phyloP scores from a whole-genome alignment of 192 early-diverging fungal genomes.

The Piromyces sp. region DNA sequence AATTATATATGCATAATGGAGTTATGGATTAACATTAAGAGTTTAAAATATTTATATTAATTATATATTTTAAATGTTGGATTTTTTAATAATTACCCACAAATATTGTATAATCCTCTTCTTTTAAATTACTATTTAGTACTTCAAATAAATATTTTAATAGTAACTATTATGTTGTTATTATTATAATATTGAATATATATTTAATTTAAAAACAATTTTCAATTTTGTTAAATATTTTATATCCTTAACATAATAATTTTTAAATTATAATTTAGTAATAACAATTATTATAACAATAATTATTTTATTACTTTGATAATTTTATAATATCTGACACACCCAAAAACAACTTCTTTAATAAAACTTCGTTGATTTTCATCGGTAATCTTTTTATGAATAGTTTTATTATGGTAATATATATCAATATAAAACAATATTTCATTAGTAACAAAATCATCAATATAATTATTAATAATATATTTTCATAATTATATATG shows the following conservation, averaged over 20 bases:
- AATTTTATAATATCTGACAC: background rate
- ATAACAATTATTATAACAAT: no score
- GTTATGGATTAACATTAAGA: background rate
- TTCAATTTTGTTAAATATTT: no score
- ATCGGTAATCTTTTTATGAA: background rate
- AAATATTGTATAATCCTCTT: background rate
- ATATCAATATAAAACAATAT: no score
- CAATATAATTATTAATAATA: no score
- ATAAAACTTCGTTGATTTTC: background rate
- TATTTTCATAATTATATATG: no score
- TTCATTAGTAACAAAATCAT: no score
- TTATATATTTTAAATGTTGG: background rate
- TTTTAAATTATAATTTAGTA: no score
- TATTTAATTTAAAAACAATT: no score
- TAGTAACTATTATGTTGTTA: background rate
- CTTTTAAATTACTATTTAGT: background rate
- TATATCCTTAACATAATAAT: no score
- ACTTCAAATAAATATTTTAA: background rate
- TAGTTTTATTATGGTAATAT: no score
- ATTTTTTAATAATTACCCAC: background rate
- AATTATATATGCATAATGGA: background rate
- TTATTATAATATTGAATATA: no score
- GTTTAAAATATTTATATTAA: background rate
- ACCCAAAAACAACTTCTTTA: background rate
- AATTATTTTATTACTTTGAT: background rate